Conservation (phyloP, 2,329 filamentous ascomycete genomes). For the Sporothrix humicola region DNA sequence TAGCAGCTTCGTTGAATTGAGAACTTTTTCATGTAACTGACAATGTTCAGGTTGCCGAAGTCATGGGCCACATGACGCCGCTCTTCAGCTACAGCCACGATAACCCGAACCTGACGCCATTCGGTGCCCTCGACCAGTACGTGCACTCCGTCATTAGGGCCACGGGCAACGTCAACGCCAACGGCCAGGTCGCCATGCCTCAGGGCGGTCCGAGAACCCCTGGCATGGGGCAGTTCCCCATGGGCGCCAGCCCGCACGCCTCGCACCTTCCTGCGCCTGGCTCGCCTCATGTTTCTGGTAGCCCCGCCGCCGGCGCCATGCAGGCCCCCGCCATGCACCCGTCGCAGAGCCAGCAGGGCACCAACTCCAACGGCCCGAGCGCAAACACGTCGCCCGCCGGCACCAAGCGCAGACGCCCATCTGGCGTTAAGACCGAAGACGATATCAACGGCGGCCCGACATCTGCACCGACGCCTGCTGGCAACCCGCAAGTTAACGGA, state of each 20-base stretch:
- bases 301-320: conserved; percentile 66
- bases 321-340: conserved; percentile 70
- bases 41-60: conserved; percentile 62
- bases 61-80: conserved; percentile 70
- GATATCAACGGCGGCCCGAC: conserved; percentile 50
- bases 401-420: conserved; percentile 64
- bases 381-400: conserved; percentile 69
- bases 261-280: conserved; percentile 66
- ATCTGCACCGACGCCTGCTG: conserved; percentile 53
- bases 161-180: conserved; percentile 49
- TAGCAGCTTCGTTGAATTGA: too few species aligned
- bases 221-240: conserved; percentile 61
- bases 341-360: conserved; percentile 71
- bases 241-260: conserved; percentile 65
- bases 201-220: conserved; percentile 58
- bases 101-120: conserved; percentile 61
- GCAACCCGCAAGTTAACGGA: conserved; percentile 58
- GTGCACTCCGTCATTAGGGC: conserved; percentile 54
- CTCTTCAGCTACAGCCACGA: conserved; percentile 64
- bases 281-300: conserved; percentile 63
- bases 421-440: conserved; percentile 63
- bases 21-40: conserved; percentile 36
- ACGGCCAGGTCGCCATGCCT: conserved; percentile 55
- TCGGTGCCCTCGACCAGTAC: conserved; percentile 65
- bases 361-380: conserved; percentile 68